These are phyloP conservation scores for Phyllostachys edulis DNA, from an alignment of 176 grass and related monocot species.

Conservation along the genomic window DNA sequence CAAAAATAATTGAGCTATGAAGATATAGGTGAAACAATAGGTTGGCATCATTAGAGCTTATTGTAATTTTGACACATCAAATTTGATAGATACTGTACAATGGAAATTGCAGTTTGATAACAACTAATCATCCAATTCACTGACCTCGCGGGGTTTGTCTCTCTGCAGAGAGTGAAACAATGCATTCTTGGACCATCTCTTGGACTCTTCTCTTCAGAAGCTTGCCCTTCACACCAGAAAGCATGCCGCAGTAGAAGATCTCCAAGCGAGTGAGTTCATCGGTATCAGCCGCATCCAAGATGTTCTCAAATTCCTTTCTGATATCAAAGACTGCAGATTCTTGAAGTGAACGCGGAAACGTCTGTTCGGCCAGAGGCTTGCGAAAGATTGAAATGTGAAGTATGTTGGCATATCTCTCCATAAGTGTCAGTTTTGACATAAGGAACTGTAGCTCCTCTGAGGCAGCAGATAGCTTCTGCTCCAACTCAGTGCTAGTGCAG, in stretches of 20 bases:
- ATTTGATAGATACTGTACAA: constrained; percentile 25
- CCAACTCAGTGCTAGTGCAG: constrained; percentile 36
- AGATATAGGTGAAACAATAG: not conserved
- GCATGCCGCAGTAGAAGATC: constrained; percentile 79
- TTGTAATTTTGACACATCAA: constrained; percentile 28
- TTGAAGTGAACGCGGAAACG: constrained; percentile 58
- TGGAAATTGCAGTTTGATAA: constrained; percentile 3
- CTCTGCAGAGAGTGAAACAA: constrained; percentile 60
- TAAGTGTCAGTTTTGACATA: constrained; percentile 64
- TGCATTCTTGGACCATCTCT: constrained; percentile 73
- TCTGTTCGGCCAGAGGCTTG: constrained; percentile 72
- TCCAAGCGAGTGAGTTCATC: constrained; percentile 81
- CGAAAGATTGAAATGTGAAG: constrained; percentile 93
- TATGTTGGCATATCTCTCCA: constrained; percentile 87
- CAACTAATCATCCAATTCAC: constrained; percentile 30
- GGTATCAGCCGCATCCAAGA: constrained; percentile 61
- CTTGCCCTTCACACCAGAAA: constrained; percentile 86
- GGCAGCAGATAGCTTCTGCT: constrained; percentile 59
- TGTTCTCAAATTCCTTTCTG: constrained; percentile 81
- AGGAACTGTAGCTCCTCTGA: constrained; percentile 61
- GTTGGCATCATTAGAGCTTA: constrained; percentile 15
- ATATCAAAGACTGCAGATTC: constrained; percentile 83
- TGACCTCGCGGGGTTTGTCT: constrained; percentile 43
- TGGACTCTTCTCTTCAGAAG: constrained; percentile 73
- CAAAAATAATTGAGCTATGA: not conserved